Evolutionary conservation across 805 yeast species (phyloP).

Genomic region (Saccharomycopsis capsularis): DNA sequence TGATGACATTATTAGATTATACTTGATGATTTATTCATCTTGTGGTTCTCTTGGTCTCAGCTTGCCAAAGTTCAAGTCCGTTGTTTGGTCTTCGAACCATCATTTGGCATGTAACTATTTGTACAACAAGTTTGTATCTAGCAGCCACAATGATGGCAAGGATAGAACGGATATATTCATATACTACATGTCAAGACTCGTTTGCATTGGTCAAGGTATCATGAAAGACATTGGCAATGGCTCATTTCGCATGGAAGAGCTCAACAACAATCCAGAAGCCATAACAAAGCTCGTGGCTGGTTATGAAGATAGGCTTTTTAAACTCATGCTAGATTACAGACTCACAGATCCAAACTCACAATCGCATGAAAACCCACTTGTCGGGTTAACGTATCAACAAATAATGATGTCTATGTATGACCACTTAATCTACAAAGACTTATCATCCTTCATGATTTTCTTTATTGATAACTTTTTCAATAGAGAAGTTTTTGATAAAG

Average conservation of each 20-base stretch:
- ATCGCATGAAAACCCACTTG: constrained; percentile 33
- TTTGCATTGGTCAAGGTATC: constrained; percentile 46
- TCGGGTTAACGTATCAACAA: constrained; percentile 44
- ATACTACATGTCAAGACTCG: constrained; percentile 38
- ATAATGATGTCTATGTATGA: constrained; percentile 46
- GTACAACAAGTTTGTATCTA: constrained; percentile 25
- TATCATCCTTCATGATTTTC: constrained; percentile 23
- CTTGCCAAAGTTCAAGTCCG: constrained; percentile 44
- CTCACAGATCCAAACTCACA: constrained; percentile 29
- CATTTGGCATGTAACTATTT: constrained; percentile 30
- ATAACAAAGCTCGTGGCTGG: constrained; percentile 9
- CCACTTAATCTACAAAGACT: constrained; percentile 39
- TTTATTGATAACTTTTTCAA: constrained; percentile 12
- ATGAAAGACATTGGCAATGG: neutral
- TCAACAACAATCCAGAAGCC: constrained; percentile 6
- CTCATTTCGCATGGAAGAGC: neutral
- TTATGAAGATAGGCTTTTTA: constrained; percentile 37
- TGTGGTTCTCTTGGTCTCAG: constrained; percentile 47
- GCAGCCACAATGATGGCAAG: neutral
- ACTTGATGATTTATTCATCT: constrained; percentile 42
- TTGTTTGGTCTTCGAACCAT: constrained; percentile 41
- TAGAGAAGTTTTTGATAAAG: constrained; percentile 1
- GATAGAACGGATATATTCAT: constrained; percentile 37
- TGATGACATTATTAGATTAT: constrained; percentile 35
- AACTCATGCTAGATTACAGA: constrained; percentile 33